Conservation (phyloP, 176 grass and related monocot species). For the Rhipidocladum racemiflorum region DNA sequence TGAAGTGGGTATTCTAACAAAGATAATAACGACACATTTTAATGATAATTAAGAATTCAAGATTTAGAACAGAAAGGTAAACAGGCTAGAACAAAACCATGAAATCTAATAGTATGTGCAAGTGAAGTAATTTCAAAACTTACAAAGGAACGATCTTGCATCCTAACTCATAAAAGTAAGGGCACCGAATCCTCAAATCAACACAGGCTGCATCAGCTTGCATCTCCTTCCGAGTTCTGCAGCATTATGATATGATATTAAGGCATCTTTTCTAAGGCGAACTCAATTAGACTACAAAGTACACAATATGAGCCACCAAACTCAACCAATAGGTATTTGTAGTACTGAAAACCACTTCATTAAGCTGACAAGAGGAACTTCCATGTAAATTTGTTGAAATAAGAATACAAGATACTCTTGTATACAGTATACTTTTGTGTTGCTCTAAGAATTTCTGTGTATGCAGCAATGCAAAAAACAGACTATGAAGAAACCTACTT, state of each 20-base stretch:
- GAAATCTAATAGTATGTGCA: neutral
- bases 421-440: neutral
- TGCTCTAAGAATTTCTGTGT: neutral
- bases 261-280: too few relatives aligned
- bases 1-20: neutral
- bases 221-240: too few relatives aligned
- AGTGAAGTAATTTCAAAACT: conserved; percentile 25
- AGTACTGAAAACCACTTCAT: too few relatives aligned
- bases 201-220: conserved; percentile 96
- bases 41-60: neutral
- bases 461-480: neutral
- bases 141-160: conserved; percentile 90
- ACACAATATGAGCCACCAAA: too few relatives aligned
- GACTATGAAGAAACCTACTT: conserved; percentile 46
- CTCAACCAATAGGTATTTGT: too few relatives aligned
- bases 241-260: too few relatives aligned
- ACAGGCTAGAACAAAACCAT: neutral
- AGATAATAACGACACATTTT: neutral
- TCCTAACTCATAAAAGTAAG: conserved; percentile 87
- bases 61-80: neutral
- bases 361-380: too few relatives aligned
- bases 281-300: too few relatives aligned
- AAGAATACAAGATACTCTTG: neutral
- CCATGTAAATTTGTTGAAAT: neutral
- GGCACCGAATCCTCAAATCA: conserved; percentile 67